Evolutionary conservation across 306 rosid genomes (phyloP), one percentile per base, ranked within the genome.

Genomic region (Macrotyloma uniflorum): DNA sequence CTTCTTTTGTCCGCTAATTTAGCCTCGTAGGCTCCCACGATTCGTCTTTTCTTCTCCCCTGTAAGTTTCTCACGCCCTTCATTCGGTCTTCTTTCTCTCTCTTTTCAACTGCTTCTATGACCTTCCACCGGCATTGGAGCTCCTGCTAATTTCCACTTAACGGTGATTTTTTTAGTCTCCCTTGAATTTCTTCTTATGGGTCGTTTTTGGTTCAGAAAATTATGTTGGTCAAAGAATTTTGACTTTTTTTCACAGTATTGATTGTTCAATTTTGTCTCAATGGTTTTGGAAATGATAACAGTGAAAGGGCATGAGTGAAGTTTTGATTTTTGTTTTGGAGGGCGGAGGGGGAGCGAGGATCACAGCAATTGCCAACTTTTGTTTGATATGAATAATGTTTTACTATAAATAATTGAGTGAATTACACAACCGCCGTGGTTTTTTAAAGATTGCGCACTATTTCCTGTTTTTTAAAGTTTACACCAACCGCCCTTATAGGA

Each of bases 111-210:
- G 14, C 20, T 18, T 43, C 10, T 22, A 30, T 13, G 8, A 40
- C 32, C 74, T 83, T 54, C 42, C 50, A 18, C 18, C 70, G 77
- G 55, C 72, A 55, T 57, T 78, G 47, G 24, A 72, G 35, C 71
- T 78, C 15, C 28, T 43, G 55, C 22, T 70, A 40, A 55, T 5
- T 65, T 8, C 5, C 70, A 14, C 69, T 36, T 4, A 58, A 83
- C 15, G 43, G 72, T 58, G 61, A 19, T 45, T 72, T 78, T 61
- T 50, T 10, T 1, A 15, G 38, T 73, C 54, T 26, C 14, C 42
- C 50, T 78, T 14, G 46, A 32, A 45, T 78, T 46, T 57, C 62
- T 67, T 63, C 80, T 59, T 14, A 6, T 6, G 71, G 67, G 62
- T 66, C 28, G 8, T 20, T 57, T 18, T 67, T 15, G 10, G 59